phyloP scores from a whole-genome alignment of 2,329 filamentous ascomycete genomes.

The Coniella lustricola region DNA sequence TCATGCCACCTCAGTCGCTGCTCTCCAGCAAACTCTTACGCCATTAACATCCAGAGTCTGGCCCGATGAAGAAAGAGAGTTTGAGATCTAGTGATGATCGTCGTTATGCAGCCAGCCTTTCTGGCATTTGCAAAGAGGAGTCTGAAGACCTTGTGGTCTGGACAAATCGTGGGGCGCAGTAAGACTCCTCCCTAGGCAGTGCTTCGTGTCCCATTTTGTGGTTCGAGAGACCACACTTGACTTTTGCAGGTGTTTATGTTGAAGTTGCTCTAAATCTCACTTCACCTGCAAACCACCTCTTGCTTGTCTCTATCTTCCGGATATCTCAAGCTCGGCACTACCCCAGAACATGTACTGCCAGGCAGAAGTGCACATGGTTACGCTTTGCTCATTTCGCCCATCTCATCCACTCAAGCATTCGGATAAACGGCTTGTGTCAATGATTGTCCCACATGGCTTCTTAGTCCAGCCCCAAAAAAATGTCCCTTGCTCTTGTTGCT shows the following conservation, averaged over 20 bases:
- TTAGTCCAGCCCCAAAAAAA: neutral
- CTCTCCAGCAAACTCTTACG: no score
- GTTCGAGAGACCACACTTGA: no score
- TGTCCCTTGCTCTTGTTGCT: slow-evolving; percentile 2
- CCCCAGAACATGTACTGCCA: slow-evolving; percentile 1
- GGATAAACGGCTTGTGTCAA: slow-evolving; percentile 5
- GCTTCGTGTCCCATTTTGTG: no score
- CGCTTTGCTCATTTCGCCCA: slow-evolving; percentile 1
- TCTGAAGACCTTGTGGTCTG: neutral
- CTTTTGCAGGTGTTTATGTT: no score
- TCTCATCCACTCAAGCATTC: neutral
- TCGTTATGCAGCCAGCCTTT: no score
- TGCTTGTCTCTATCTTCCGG: neutral
- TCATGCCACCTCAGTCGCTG: neutral
- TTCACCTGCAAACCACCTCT: neutral
- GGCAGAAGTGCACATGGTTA: slow-evolving; percentile 1
- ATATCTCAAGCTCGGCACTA: neutral
- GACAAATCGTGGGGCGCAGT: no score
- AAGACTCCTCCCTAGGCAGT: no score
- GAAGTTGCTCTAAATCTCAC: no score
- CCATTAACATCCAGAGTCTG: no score
- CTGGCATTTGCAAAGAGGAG: no score
- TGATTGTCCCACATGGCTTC: slow-evolving; percentile 1
- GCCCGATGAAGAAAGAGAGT: no score
- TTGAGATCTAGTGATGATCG: no score